Conservation (phyloP, 768 basidiomycete species). For the Hericium rajendrae region DNA sequence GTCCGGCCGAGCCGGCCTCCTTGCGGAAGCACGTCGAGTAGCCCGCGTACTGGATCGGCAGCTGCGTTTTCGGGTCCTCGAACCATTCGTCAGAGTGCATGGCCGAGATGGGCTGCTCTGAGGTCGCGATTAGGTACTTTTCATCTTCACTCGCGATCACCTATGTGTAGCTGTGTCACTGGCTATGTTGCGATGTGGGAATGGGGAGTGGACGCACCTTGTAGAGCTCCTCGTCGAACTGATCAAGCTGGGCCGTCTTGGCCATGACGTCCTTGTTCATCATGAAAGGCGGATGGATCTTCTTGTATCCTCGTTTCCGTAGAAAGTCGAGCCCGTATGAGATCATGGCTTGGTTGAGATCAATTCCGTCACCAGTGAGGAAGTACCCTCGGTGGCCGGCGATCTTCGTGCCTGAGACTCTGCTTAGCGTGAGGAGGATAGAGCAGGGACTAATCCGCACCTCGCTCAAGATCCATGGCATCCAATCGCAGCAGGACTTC, state of each 20-base stretch:
- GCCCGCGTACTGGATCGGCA: slow-evolving; percentile 85
- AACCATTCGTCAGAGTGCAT: slow-evolving; percentile 98
- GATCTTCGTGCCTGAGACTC: slow-evolving; percentile 68
- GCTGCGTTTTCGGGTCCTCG: slow-evolving; percentile 81
- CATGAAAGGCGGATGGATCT: slow-evolving; percentile 95
- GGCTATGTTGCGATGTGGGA: not conserved
- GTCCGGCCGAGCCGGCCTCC: slow-evolving; percentile 94
- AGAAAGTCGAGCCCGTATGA: slow-evolving; percentile 93
- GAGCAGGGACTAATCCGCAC: slow-evolving; percentile 27
- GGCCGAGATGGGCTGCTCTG: slow-evolving; percentile 96
- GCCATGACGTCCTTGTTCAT: slow-evolving; percentile 98
- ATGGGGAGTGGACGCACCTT: slow-evolving; percentile 44
- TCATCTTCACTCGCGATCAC: slow-evolving; percentile 87
- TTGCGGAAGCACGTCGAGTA: slow-evolving; percentile 98
- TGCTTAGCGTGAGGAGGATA: not conserved
- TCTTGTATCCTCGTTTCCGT: slow-evolving; percentile 74
- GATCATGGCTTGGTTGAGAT: slow-evolving; percentile 94
- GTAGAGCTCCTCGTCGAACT: slow-evolving; percentile 98
- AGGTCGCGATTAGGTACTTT: slow-evolving; percentile 98
- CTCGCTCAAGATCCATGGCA: slow-evolving; percentile 95
- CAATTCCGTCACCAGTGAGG: slow-evolving; percentile 90
- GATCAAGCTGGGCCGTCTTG: slow-evolving; percentile 95
- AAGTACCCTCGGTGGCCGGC: slow-evolving; percentile 96
- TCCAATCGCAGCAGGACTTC: slow-evolving; percentile 91
- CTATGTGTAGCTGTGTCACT: slow-evolving; percentile 25